Percentiles rank a stretch among this genome's conserved stretches.
Conservation (phyloP, 2,329 filamentous ascomycete species). For the Beauveria varroae region DNA sequence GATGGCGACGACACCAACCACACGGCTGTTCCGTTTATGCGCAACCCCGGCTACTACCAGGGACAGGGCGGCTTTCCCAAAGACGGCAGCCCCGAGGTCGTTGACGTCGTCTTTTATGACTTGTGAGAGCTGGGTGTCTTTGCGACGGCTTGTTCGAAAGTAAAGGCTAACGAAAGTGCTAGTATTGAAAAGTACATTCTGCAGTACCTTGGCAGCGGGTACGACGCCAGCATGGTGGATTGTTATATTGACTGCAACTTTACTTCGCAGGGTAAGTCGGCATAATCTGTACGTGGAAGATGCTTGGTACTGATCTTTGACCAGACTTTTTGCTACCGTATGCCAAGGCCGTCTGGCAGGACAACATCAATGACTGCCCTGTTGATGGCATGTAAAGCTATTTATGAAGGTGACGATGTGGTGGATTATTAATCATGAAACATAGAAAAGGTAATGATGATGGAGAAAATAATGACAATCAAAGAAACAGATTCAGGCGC, state of each 20-base stretch:
- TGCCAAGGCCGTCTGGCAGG: conserved; percentile 30
- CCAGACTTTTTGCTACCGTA: conserved; percentile 31
- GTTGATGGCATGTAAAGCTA: conserved; percentile 10
- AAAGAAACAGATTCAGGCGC: too few species aligned
- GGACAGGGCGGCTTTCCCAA: conserved; percentile 39
- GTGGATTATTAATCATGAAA: too few species aligned
- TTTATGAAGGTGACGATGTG: neutral
- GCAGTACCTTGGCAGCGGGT: conserved; percentile 27
- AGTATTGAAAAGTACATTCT: conserved; percentile 33
- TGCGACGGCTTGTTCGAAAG: neutral
- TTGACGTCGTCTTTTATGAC: conserved; percentile 48
- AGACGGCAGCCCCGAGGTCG: conserved; percentile 34
- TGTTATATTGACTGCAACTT: conserved; percentile 34
- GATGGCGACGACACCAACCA: conserved; percentile 50
- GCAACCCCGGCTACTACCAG: conserved; percentile 42
- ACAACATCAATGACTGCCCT: conserved; percentile 28
- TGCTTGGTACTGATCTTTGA: neutral
- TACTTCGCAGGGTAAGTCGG: conserved; percentile 24
- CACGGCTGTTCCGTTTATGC: conserved; percentile 36
- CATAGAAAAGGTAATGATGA: too few species aligned
- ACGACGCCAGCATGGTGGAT: conserved; percentile 26
- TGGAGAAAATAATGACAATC: too few species aligned
- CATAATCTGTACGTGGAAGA: neutral
- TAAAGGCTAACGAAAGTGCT: neutral
- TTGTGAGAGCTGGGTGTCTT: conserved; percentile 29